Percentiles rank a stretch among this genome's conserved stretches.
Conservation (phyloP, 768 basidiomycete species). For the Amanita thiersii region DNA sequence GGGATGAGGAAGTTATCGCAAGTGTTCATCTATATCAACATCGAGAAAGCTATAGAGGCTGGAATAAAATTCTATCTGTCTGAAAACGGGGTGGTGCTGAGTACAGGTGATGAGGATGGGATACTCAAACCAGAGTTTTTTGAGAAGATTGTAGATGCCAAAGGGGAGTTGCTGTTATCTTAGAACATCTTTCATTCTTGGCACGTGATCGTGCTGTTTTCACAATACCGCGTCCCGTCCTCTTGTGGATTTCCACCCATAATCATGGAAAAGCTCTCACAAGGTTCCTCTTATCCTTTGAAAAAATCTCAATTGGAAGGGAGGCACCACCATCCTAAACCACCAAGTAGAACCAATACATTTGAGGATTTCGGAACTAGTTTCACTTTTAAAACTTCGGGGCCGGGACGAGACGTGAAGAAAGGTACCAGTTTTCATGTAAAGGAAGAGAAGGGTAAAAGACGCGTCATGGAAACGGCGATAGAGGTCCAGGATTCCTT, state of each 20-base stretch:
- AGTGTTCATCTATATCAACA: slow-evolving; percentile 75
- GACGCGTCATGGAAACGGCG: not conserved
- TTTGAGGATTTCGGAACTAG: slow-evolving; percentile 14
- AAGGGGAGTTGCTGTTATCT: slow-evolving; percentile 24
- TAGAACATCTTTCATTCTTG: not conserved
- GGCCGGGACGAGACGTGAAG: slow-evolving; percentile 1
- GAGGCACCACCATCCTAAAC: not conserved
- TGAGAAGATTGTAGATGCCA: slow-evolving; percentile 12
- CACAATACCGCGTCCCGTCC: no score
- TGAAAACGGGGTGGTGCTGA: slow-evolving; percentile 72
- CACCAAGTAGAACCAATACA: slow-evolving; percentile 2
- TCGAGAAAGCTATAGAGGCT: slow-evolving; percentile 57
- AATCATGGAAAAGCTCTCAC: no score
- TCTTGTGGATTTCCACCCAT: no score
- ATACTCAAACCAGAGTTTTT: slow-evolving; percentile 20
- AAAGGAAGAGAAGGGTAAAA: not conserved
- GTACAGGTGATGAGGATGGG: not conserved
- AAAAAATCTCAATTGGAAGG: not conserved
- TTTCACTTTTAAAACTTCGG: slow-evolving; percentile 7
- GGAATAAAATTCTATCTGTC: slow-evolving; percentile 75
- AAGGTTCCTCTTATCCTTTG: no score
- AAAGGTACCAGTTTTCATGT: not conserved
- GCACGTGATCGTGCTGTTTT: slow-evolving; percentile 6
- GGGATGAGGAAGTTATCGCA: slow-evolving; percentile 78
- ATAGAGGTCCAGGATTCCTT: not conserved